Evolutionary conservation across 208 protist species (phyloP), one percentile per base, ranked within the genome.

Genomic region (Trichomonas gallinae): DNA sequence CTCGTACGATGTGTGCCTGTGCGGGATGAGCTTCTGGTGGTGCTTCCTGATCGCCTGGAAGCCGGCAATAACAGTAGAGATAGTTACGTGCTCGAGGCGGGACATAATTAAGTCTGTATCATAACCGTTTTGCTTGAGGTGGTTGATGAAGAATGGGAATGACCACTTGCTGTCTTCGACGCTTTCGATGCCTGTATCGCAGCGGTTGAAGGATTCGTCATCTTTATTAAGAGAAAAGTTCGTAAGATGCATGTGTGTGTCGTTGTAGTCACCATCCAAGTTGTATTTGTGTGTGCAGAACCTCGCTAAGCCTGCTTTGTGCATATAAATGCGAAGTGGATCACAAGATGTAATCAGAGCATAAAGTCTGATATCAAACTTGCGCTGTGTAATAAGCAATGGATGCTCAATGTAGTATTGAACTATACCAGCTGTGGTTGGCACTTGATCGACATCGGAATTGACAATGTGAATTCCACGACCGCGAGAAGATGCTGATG

Each of bases 1-100:
- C 97, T 99, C 98, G 97, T 99, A 99, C 97, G 98, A 99, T 38
- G 97, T 85, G 23, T 96, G 93, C 15, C 85, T 82, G 34, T 96
- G 89, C 34, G 51, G 42, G n/a, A 81, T 58, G 2, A 97, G 42
- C 21, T 46, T 85, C 36, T 58, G 82, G 26, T 96, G 96, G 26
- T 97, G 51, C 44, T 97, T 97, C 4, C 87, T 26, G 31, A 98
- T 97, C 17, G 51, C 96, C 4, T 49, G 10, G 6, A 88, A 63
- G 13, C 96, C 96, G 3, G 96, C 49, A 46, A 97, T 96, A 23
- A 97, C 23, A 46, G 97, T 97, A 13, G 96, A 58, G 21, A 42
- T 81, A 3, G 96, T 34, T 45, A 97, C 42, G 9, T 40, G 72
- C 1, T 96, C 31, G n/a, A 97, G 36, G n/a, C 96, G 96, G 3